Evolutionary conservation across 129 eudicot genomes (phyloP), one percentile per base, ranked within the genome.

Genomic region (Kitagawia praeruptora): DNA sequence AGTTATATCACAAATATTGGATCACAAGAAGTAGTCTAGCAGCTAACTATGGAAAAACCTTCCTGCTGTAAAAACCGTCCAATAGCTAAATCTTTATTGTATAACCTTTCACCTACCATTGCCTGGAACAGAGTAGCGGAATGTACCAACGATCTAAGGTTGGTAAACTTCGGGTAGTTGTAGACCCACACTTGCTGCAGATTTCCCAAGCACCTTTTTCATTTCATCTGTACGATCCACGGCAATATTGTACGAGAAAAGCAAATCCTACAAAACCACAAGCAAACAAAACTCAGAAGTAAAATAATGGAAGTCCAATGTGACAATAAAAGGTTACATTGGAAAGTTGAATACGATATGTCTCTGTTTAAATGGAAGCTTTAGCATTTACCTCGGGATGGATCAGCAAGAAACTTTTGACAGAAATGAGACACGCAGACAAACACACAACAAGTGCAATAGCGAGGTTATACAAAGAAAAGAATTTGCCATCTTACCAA

Each of bases 171-270:
- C 91, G 4, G 99, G 99, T 80, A 95, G 99, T 81, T 85, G 92
- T 23, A 92, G 99, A 75, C 99, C 99, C 3, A 92, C 99, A 80
- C 96, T 92, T 63, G 97, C 89, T 79, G 97, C 97, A 83, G 99
- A 95, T 80, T 92, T 95, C 78, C 96, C 93, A 10, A 95, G 91
- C 70, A 89, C 77, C 78, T 80, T 87, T 82, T 87, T 90, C 97
- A 95, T 87, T 83, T 95, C 99, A 47, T 87, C 90, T 44, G 99
- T 77, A 82, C 97, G 89, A 84, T 95, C 97, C 74, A 95, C 97
- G 16, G 99, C 99, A 41, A 95, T 92, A 85, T 95, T 95, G 90
- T 92, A 95, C 12, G 94, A 92, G 84, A 92, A 94, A 61, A 95
- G 86, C 86, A 95, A 82, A 18, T 92, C 97, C 99, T 95, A 83